Conservation (phyloP, 345 rosid genomes). For the Barbarea vulgaris region DNA sequence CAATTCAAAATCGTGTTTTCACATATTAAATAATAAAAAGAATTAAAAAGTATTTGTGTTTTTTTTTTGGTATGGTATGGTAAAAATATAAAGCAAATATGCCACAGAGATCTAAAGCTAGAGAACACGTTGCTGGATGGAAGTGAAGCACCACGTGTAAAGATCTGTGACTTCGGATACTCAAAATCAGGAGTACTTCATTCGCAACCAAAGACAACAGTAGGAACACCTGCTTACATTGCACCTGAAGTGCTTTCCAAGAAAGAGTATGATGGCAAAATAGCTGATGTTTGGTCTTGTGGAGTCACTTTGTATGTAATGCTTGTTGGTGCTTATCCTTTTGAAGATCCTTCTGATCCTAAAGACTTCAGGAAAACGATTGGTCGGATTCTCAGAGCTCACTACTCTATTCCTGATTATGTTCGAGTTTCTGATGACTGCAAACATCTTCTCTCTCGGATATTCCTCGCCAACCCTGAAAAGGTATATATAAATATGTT, state of each 20-base stretch:
- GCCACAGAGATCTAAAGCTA: constrained; percentile 75
- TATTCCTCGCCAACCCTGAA: constrained; percentile 62
- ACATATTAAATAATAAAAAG: not conserved
- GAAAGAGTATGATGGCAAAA: constrained; percentile 68
- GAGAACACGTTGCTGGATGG: constrained; percentile 76
- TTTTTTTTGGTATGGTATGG: constrained; percentile 1
- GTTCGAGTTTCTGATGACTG: constrained; percentile 63
- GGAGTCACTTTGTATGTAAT: constrained; percentile 65
- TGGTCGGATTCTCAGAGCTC: constrained; percentile 48
- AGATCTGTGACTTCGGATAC: constrained; percentile 75
- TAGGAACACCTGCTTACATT: constrained; percentile 74
- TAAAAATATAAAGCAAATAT: constrained; percentile 49
- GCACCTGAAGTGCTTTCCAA: constrained; percentile 69
- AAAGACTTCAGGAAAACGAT: constrained; percentile 59
- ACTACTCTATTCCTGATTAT: constrained; percentile 65
- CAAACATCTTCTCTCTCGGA: constrained; percentile 59
- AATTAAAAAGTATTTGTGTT: not conserved
- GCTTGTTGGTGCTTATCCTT: constrained; percentile 68
- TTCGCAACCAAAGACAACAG: constrained; percentile 79
- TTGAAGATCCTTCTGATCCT: constrained; percentile 61
- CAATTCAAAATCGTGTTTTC: not conserved
- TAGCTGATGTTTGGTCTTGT: constrained; percentile 70
- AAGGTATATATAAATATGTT: constrained; percentile 43
- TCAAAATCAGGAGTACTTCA: constrained; percentile 73
- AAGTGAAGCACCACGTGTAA: constrained; percentile 62